phyloP scores from a whole-genome alignment of 305 asterid genomes.

The Solanum hybrid region DNA sequence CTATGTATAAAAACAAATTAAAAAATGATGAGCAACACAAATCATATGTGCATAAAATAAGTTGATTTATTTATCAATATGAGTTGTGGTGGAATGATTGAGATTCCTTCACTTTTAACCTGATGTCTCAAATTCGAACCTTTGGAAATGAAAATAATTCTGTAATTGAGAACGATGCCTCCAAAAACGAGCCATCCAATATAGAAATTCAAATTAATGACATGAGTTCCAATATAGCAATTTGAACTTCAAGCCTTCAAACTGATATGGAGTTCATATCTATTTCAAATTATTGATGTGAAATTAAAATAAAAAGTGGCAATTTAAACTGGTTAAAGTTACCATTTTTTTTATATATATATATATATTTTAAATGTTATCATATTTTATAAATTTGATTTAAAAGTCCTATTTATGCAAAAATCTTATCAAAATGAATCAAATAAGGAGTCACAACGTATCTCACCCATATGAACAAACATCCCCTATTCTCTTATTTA shows the following conservation, averaged over 20 bases:
- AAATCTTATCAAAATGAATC: neutral
- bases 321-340: neutral
- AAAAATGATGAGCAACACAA: neutral
- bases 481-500: neutral
- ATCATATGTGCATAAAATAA: neutral
- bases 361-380: no score
- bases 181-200: neutral
- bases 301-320: neutral
- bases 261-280: neutral
- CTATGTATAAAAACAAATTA: neutral
- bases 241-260: neutral
- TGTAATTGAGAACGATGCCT: neutral
- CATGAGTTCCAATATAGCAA: neutral
- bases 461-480: neutral
- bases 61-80: neutral
- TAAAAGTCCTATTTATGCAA: neutral
- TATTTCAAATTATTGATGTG: neutral
- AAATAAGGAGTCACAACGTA: neutral
- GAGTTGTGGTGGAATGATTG: neutral
- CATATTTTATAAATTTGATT: neutral
- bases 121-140: neutral
- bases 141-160: neutral
- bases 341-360: no score
- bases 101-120: neutral
- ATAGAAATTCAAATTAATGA: neutral